Evolutionary conservation across 257 asterid species (phyloP).

Genomic region (Cinchona pubescens): DNA sequence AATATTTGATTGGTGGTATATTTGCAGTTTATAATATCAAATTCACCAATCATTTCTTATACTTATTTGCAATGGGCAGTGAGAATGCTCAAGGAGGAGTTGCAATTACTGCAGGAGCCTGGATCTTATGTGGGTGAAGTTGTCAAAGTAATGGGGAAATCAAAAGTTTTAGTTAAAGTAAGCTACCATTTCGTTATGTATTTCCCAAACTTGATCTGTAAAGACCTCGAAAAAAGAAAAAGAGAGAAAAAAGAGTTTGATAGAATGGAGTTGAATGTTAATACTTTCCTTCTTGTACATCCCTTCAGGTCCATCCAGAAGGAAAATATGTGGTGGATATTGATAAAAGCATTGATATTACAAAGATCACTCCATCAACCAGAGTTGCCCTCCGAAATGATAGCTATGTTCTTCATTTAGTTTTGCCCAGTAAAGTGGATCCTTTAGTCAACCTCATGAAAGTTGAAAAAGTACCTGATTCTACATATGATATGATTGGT

Average conservation of each 20-base stretch:
- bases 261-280: neutral
- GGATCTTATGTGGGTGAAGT: slow-evolving; percentile 99
- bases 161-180: slow-evolving; percentile 92
- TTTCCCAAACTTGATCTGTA: neutral
- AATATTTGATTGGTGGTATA: neutral
- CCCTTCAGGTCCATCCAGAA: slow-evolving; percentile 76
- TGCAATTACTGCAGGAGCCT: slow-evolving; percentile 94
- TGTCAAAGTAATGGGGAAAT: slow-evolving; percentile 95
- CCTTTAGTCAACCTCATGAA: slow-evolving; percentile 94
- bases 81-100: slow-evolving; percentile 85
- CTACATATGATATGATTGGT: slow-evolving; percentile 99
- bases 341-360: slow-evolving; percentile 85
- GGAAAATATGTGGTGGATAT: slow-evolving; percentile 87
- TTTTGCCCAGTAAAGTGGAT: slow-evolving; percentile 92
- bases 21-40: neutral
- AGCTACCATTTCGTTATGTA: slow-evolving; percentile 21
- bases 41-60: neutral
- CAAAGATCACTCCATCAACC: slow-evolving; percentile 88
- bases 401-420: slow-evolving; percentile 89
- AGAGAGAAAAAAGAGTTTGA: neutral
- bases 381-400: slow-evolving; percentile 96
- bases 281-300: slow-evolving; percentile 6
- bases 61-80: slow-evolving; percentile 34
- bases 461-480: slow-evolving; percentile 96
- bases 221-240: neutral